Base-by-base conservation (phyloP, 78 protist genomes). In the Dictyostelium firmibasis region DNA sequence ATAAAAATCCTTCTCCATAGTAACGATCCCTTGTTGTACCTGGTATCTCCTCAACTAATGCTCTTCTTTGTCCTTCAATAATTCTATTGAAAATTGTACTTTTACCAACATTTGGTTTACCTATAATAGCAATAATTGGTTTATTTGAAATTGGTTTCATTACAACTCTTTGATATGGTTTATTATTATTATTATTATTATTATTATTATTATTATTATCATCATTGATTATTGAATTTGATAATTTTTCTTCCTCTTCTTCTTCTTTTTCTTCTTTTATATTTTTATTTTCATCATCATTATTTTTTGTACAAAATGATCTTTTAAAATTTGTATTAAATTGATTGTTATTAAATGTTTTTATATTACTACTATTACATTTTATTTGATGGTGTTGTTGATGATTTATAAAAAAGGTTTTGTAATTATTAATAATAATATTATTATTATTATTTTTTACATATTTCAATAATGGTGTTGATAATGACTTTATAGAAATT, bases 81-180 rank as follows among this genome's bases (percentile, higher is more conserved):
- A 96, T 76, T 64, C 91, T 60, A 75, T 96, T 96, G 57, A 96
- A 87, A 6, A 96, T 23, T n/a, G 97, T 94, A 27, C 96, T 91
- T 60, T 96, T 96, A 27, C 97, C 97, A 64, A 93, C 96, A 94
- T 96, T 96, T 47, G 97, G 97, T 47, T 91, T 77, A 38, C 97
- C 97, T 9, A 96, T 70, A 47, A 96, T 72, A 6, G 96, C 96
- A 62, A 96, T 86, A 13, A 96, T 6, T 20, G 97, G 96, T 85
- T 81, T 93, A 47, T 64, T 31, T 6, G n/a, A 20, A 64, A 53
- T 69, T 69, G 29, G 33, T 69, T 89, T 89, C 57, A 89, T 16
- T 29, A 29, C 31, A 8, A 75, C 94, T 81, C 94, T 78, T 64
- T 64, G 35, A 44, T 67, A 88, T 38, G 16, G 43, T 18, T 38